Base-by-base conservation (phyloP, 73 alveolate species). In the Stentor coeruleus region DNA sequence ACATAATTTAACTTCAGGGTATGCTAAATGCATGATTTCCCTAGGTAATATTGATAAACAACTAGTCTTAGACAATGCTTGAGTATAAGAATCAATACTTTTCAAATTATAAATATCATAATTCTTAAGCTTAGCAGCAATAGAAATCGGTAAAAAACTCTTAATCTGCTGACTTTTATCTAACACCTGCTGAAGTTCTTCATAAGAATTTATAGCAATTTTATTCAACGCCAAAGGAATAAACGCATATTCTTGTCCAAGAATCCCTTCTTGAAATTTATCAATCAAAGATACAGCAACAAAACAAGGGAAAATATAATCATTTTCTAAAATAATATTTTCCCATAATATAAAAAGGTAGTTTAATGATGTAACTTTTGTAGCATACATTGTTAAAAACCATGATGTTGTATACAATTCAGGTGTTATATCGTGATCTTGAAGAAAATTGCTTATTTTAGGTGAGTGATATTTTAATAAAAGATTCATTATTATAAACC, bases 331-430 rank as follows among this genome's bases (percentile, higher is more conserved):
- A 33, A 66, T 66, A 26, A 66, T 66, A 28, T 66, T 26, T 66
- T 66, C 79, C 37, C 79, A 66, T 15, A 66, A 33, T 11, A 20
- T 26, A 33, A 66, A 66, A 20, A 66, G 15, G 37, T 28, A 11
- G n/a, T 66, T 40, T 26, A 33, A 11, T 14, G n/a, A 14, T 66
- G n/a, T 20, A 33, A 66, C 37, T 89, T 87, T 89, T 58, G 89
- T 86, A 42, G 98, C 73, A 82, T 87, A 93, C 76, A 88, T 88
- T 1, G 98, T 93, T 38, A 93, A 84, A 73, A 93, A 81, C 97
- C 98, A 93, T 3, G 97, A 86, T 3, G 95, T 91, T 0, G 97
- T 94, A 91, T 91, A 93, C 74, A 91, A 72, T 85, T 93, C 98
- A 26, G 98, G 96, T 35, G 94, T 84, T 1, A 88, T 88, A 35